Evolutionary conservation across 2,329 filamentous ascomycete species (phyloP), one percentile per base, ranked within the genome.

Genomic region (Sordariomycetes sp.): DNA sequence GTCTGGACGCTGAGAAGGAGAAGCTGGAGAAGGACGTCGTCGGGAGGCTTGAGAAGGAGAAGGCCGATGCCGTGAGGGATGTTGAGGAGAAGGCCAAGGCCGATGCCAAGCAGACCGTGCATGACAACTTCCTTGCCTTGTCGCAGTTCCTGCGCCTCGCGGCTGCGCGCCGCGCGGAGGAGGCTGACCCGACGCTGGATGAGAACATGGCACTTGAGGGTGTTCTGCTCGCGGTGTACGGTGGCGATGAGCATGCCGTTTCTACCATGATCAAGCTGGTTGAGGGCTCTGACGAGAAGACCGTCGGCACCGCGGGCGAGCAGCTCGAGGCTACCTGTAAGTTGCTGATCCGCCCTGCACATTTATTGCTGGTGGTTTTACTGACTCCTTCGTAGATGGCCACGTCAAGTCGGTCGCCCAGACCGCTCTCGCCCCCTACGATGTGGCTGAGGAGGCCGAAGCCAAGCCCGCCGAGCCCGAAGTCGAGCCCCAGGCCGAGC

Each of bases 151-250:
- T 94, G 62, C 84, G 88, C 63, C 80, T 91, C 43, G 89, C 89
- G 60, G 89, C 89, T 59, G 85, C 88, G 65, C 84, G 89, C 63
- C 82, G 88, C 65, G 79, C 83, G 22, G 86, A 89, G 67, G 88
- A 88, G 62, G 80, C 76, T 58, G 80, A 88, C 64, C 79, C 81
- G 54, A 73, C 76, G 48, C 71, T 79, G 5, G 88, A 91, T 59
- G 88, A 93, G 74, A 90, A 86, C 71, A 84, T 85, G 71, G 90
- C 89, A 40, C 85, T 94, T 60, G 89, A 95, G 73, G 89, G 89
- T 57, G 85, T 90, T 37, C 77, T 95, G 59, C 77, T 91, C 53
- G 80, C 87, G 60, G 87, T 94, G 35, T 94, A 95, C 72, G 83
- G 84, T 53, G 90, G 89, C 53, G 88, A 93, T 66, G 81, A 88